Evolutionary conservation across 2,329 filamentous ascomycete genomes (phyloP).

Genomic region (Mariannaea elegans): DNA sequence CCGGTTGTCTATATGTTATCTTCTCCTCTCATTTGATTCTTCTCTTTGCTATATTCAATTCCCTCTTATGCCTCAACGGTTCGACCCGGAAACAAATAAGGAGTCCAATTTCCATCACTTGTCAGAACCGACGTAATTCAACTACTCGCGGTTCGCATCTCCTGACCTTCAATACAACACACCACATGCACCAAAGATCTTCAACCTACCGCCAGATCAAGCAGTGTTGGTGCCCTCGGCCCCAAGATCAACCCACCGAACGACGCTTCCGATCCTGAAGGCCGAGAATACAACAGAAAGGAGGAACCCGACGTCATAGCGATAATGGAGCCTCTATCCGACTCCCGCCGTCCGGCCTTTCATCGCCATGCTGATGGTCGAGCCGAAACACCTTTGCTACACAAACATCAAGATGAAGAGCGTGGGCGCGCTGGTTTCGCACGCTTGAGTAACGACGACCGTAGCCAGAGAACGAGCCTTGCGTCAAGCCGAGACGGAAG

Average conservation of each 20-base stretch:
- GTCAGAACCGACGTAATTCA: conserved; percentile 17
- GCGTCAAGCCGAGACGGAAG: conserved; percentile 37
- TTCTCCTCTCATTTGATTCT: conserved; percentile 19
- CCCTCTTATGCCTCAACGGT: conserved; percentile 35
- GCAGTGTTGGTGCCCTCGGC: conserved; percentile 37
- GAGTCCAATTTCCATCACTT: conserved; percentile 37
- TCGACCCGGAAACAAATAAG: neutral
- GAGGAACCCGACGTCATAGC: conserved; percentile 33
- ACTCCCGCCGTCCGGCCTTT: conserved; percentile 52
- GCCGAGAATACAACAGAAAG: conserved; percentile 47
- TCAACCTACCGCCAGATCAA: conserved; percentile 34
- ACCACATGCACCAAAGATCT: conserved; percentile 41
- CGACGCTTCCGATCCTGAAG: conserved; percentile 41
- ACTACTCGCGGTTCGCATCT: conserved; percentile 28
- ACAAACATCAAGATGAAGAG: conserved; percentile 45
- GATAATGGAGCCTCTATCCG: conserved; percentile 53
- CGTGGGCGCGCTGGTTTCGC: conserved; percentile 36
- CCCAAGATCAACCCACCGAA: conserved; percentile 36
- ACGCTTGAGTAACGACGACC: conserved; percentile 21
- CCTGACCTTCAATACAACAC: conserved; percentile 24
- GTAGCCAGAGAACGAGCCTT: conserved; percentile 26
- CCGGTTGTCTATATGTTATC: conserved; percentile 17
- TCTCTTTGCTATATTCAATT: conserved; percentile 9
- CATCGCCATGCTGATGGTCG: conserved; percentile 57
- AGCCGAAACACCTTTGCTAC: conserved; percentile 53